A percentile compares a stretch with the other conserved stretches of the same genome.
These are phyloP conservation scores for Rhizopus delemar DNA, from an alignment of 371 early-diverging fungal species.

Conservation along the genomic window DNA sequence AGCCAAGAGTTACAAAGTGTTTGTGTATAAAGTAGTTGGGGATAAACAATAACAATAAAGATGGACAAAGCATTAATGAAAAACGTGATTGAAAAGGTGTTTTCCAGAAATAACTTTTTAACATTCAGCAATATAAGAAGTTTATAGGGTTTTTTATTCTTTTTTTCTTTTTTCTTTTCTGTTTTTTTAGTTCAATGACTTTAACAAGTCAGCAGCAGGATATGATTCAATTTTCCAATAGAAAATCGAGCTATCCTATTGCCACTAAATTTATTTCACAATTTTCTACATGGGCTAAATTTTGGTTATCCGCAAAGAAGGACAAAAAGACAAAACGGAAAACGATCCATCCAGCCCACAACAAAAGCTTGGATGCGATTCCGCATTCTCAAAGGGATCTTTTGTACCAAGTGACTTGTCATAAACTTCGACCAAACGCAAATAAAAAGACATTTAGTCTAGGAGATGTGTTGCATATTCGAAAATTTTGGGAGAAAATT, in stretches of 20 bases:
- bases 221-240: constrained; percentile 5
- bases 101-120: no score
- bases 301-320: constrained; percentile 19
- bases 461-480: constrained; percentile 21
- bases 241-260: constrained; percentile 4
- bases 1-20: no score
- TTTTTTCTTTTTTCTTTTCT: not conserved
- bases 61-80: no score
- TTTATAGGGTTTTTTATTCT: no score
- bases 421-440: constrained; percentile 16
- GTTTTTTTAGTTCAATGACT: not conserved
- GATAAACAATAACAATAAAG: no score
- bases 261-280: constrained; percentile 12
- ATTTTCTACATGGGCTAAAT: constrained; percentile 21
- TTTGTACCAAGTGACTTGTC: constrained; percentile 17
- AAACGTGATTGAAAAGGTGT: no score
- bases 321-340: constrained; percentile 64
- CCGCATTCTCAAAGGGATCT: not conserved
- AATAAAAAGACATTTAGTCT: constrained; percentile 1
- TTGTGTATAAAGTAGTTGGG: no score
- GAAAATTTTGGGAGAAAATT: constrained; percentile 21
- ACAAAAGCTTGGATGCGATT: not conserved
- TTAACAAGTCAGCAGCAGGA: not conserved
- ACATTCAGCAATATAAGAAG: no score
- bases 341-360: not conserved